Percentiles rank a stretch among this genome's conserved stretches.
Evolutionary conservation across 169 alveolate species (phyloP).

Genomic region (Plasmodium vinckei): DNA sequence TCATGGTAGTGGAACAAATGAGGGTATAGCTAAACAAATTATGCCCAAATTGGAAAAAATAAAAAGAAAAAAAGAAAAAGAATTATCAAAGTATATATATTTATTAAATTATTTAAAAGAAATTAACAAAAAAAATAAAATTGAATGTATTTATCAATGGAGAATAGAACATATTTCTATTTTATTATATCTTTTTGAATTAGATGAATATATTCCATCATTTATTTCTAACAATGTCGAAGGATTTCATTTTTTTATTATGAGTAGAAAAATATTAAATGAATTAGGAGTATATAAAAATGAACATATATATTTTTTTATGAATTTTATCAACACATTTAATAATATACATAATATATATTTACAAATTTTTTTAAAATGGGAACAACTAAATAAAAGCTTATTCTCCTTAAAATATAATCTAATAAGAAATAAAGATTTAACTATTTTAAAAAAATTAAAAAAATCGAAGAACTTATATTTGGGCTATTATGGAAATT

Average conservation of each 20-base stretch:
- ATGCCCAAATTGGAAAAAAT: not conserved
- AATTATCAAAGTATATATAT: not conserved
- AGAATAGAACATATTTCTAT: slow-evolving; percentile 19
- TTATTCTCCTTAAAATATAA: not conserved
- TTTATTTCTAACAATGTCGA: slow-evolving; percentile 21
- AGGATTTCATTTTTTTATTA: slow-evolving; percentile 63
- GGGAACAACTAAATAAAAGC: slow-evolving; percentile 12
- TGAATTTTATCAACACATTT: slow-evolving; percentile 51
- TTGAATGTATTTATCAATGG: slow-evolving; percentile 63
- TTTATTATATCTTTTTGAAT: slow-evolving; percentile 22
- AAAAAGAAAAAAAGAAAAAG: not conserved
- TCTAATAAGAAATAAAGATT: slow-evolving; percentile 22
- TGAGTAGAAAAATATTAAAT: slow-evolving; percentile 12
- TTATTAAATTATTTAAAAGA: slow-evolving; percentile 29
- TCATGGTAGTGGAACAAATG: not conserved
- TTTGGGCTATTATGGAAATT: slow-evolving; percentile 32
- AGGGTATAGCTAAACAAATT: not conserved
- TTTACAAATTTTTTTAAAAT: slow-evolving; percentile 20
- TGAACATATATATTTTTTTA: slow-evolving; percentile 37
- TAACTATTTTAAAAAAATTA: slow-evolving; percentile 15
- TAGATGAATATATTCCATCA: slow-evolving; percentile 27
- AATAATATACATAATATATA: slow-evolving; percentile 40
- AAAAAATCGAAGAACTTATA: not conserved
- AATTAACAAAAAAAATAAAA: slow-evolving; percentile 41
- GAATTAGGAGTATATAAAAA: slow-evolving; percentile 33